Base-by-base conservation (phyloP, 1,284 basidiomycete genomes). In the Cutaneotrichosporon sp. region DNA sequence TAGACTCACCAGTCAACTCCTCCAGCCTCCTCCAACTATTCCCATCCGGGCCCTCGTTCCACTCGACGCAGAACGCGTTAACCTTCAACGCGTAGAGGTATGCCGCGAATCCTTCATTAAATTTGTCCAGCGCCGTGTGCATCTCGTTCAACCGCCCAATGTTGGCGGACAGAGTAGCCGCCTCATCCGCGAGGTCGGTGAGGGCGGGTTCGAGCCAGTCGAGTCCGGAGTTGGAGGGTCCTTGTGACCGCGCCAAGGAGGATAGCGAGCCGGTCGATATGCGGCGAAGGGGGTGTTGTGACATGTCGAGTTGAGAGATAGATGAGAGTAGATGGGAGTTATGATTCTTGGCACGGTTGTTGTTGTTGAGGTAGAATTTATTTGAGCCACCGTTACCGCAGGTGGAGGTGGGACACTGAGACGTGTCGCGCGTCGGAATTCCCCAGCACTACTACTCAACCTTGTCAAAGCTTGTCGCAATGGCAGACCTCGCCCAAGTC, bases 61-160 rank as follows among this genome's bases (percentile, higher is more conserved):
- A 97, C 77, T 96, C 93, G 0, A 89, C 88, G 32, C 92, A 94
- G 68, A 95, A 86, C 1, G 92, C 89, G 74, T 96, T 95, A 91
- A 97, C 96, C 76, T 92, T 90, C 85, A 97, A 87, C 11, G 89
- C 88, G 77, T 94, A 95, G 21, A 97, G 80, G 84, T 89, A 95
- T 76, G 90, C 92, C 11, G 92, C 89, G 75, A 97, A 97, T 47
- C 88, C 88, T 77, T 97, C 94, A 76, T 97, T 96, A 83, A 97
- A 97, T 13, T 86, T 88, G 5, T 86, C 85, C 56, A 97, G 84
- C 21, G 90, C 88, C 57, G 88, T 83, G 75, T 90, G 88, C 63
- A 97, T 85, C 26, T 83, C 82, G 62, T 86, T 85, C 70, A 97
- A 83, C 26, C 85, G 86, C 66, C 89, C 86, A 1, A 92, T 80